Percentiles rank a stretch among this genome's conserved stretches.
phyloP scores from a whole-genome alignment of 202 grass and related monocot species.

The Zizania palustris region DNA sequence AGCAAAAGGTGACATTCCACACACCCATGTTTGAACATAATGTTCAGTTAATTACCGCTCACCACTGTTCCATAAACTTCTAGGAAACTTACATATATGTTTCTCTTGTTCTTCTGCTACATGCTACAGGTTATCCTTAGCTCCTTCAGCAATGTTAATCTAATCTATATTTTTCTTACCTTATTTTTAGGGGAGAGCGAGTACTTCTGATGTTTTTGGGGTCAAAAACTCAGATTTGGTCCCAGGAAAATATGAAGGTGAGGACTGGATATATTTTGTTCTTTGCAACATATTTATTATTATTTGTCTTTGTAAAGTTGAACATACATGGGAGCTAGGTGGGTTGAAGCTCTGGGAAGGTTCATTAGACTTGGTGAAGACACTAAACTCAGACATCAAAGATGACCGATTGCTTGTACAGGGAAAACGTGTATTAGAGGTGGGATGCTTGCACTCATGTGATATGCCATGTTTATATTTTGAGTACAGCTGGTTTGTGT shows the following conservation, averaged over 20 bases:
- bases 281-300: conserved; percentile 24
- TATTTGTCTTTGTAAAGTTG: conserved; percentile 21
- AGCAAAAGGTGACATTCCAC: conserved; percentile 14
- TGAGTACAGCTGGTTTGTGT: conserved; percentile 3
- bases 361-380: conserved; percentile 80
- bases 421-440: conserved; percentile 76
- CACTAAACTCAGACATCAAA: conserved; percentile 55
- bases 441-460: conserved; percentile 50
- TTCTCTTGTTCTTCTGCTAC: conserved; percentile 32
- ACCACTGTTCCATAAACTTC: background rate
- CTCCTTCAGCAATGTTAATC: conserved; percentile 19
- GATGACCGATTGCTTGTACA: conserved; percentile 50
- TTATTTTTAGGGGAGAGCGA: conserved; percentile 67
- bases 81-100: background rate
- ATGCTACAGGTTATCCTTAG: background rate
- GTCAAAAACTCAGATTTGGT: conserved; percentile 86
- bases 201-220: conserved; percentile 83
- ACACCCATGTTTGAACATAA: conserved; percentile 10
- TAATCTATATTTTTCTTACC: conserved; percentile 6
- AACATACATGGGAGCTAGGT: conserved; percentile 50
- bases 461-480: conserved; percentile 20
- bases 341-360: conserved; percentile 97
- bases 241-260: conserved; percentile 95
- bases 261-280: conserved; percentile 3
- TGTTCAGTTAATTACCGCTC: background rate